A percentile compares a stretch with the other conserved stretches of the same genome.
Evolutionary conservation across 2,329 filamentous ascomycete genomes (phyloP).

Genomic region (Taxawa tesnikishii): DNA sequence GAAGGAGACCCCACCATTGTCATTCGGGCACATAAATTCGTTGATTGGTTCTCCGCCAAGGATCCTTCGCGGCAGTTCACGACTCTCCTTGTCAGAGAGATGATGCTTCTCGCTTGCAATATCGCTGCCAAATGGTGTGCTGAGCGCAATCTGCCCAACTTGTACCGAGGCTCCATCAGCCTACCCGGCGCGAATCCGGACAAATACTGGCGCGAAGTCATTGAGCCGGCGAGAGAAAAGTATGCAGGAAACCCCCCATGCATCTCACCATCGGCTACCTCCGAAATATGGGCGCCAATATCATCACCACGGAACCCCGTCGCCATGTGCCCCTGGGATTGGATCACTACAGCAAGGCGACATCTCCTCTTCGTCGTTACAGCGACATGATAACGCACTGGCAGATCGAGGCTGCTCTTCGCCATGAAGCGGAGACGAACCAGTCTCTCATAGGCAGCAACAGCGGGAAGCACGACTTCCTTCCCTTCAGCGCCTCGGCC

Average conservation of each 20-base stretch:
- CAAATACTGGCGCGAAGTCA: constrained; percentile 19
- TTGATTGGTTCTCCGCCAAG: constrained; percentile 16
- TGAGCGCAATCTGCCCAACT: constrained; percentile 38
- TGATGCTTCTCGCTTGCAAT: constrained; percentile 45
- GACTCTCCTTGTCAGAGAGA: constrained; percentile 26
- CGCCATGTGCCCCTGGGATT: constrained; percentile 40
- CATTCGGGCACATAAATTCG: constrained; percentile 18
- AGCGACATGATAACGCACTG: constrained; percentile 50
- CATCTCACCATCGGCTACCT: constrained; percentile 29
- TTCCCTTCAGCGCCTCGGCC: constrained; percentile 38
- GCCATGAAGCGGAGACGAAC: constrained; percentile 38
- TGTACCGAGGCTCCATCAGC: constrained; percentile 34
- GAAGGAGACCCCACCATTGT: constrained; percentile 33
- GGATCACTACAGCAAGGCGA: constrained; percentile 43
- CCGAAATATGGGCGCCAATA: constrained; percentile 25
- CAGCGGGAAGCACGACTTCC: constrained; percentile 17
- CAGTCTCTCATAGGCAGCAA: constrained; percentile 23
- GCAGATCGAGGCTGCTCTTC: constrained; percentile 51
- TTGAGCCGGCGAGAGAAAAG: constrained; percentile 24
- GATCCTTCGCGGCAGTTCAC: constrained; percentile 7
- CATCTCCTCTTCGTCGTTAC: constrained; percentile 49
- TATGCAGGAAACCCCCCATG: constrained; percentile 20
- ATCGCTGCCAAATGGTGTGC: constrained; percentile 39
- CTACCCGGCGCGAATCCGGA: constrained; percentile 8
- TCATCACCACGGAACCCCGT: constrained; percentile 34